Evolutionary conservation across 179 eudicot genomes (phyloP).

Genomic region (Beta corolliflora): DNA sequence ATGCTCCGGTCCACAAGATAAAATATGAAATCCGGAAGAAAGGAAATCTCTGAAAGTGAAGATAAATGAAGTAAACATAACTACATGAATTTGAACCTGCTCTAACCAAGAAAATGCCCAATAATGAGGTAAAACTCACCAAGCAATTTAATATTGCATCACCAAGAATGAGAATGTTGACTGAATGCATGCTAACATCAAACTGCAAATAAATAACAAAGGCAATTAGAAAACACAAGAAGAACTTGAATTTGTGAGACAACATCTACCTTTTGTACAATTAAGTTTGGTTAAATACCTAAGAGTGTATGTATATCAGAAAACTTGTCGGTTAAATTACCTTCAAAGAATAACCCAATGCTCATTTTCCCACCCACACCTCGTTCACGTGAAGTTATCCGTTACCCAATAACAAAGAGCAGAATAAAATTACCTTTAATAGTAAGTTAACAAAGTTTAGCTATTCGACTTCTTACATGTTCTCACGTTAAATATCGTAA

Average conservation of each 20-base stretch:
- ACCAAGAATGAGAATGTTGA: conserved; percentile 69
- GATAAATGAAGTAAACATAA: conserved; percentile 7
- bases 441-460: neutral
- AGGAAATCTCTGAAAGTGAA: conserved; percentile 64
- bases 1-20: conserved; percentile 59
- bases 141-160: conserved; percentile 61
- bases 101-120: neutral
- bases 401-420: neutral
- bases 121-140: conserved; percentile 50
- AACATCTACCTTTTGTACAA: neutral
- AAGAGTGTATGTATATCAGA: neutral
- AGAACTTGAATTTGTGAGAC: neutral
- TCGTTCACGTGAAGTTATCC: neutral
- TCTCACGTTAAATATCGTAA: neutral
- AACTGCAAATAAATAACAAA: conserved; percentile 28
- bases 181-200: conserved; percentile 61
- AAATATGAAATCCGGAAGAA: conserved; percentile 77
- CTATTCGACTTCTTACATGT: neutral
- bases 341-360: neutral
- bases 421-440: neutral
- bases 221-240: neutral
- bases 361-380: neutral
- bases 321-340: neutral
- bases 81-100: neutral
- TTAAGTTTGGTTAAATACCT: neutral